Percentiles rank a stretch among this genome's conserved stretches.
These are phyloP conservation scores for Magnusiomyces tetraspermus DNA, from an alignment of 1,139 yeast genomes.

Conservation along the genomic window DNA sequence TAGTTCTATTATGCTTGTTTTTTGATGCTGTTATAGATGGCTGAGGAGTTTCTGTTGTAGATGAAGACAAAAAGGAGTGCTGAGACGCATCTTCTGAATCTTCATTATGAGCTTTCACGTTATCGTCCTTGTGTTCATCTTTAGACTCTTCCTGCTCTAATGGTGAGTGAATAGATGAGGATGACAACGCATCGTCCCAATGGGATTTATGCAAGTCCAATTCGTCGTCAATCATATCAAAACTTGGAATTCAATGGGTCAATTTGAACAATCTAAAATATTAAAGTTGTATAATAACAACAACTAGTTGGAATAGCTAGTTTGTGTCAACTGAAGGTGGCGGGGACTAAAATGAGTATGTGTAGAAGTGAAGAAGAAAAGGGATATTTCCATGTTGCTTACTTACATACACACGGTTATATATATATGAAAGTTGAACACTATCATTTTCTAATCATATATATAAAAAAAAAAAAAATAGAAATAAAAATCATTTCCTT, in stretches of 20 bases:
- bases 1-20: constrained; percentile 7
- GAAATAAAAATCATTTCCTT: too few relatives aligned
- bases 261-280: too few relatives aligned
- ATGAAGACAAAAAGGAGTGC: background rate
- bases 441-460: too few relatives aligned
- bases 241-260: background rate
- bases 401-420: too few relatives aligned
- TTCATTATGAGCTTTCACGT: background rate
- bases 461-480: too few relatives aligned
- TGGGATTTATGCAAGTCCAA: constrained; percentile 8
- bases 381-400: too few relatives aligned
- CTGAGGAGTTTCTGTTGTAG: background rate
- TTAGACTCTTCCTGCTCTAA: background rate
- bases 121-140: background rate
- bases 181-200: constrained; percentile 8
- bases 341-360: too few relatives aligned
- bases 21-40: background rate
- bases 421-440: too few relatives aligned
- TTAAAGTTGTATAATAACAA: too few relatives aligned
- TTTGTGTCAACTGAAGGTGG: too few relatives aligned
- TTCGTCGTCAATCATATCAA: constrained; percentile 6
- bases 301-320: too few relatives aligned
- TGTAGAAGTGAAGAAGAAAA: too few relatives aligned
- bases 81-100: background rate
- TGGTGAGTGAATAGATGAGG: background rate